Conservation (phyloP, 2,329 filamentous ascomycete genomes). For the Lecanicillium sp. region DNA sequence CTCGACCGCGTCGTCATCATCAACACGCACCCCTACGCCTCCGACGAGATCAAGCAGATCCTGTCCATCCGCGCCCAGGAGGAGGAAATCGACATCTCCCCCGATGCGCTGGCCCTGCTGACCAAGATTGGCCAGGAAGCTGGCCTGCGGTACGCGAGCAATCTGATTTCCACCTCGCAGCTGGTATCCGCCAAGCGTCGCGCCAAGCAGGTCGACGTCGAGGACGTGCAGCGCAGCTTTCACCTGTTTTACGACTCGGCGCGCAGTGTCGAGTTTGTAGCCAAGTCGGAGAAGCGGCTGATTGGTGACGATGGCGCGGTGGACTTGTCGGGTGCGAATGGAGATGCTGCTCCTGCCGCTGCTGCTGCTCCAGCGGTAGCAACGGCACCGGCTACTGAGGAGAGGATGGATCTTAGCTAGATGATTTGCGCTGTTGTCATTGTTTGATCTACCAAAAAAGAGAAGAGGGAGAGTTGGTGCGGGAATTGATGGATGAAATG, state of each 20-base stretch:
- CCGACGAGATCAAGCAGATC: conserved; percentile 87
- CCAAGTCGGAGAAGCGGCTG: conserved; percentile 82
- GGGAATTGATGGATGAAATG: too few relatives aligned
- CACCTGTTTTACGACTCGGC: conserved; percentile 85
- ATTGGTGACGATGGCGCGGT: conserved; percentile 82
- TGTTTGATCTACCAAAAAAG: conserved; percentile 7
- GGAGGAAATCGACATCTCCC: conserved; percentile 86
- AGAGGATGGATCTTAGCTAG: conserved; percentile 39
- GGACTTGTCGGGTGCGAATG: conserved; percentile 52
- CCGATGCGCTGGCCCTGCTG: conserved; percentile 83
- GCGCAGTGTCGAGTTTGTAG: conserved; percentile 83
- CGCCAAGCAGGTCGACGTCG: conserved; percentile 72
- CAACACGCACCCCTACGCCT: conserved; percentile 76
- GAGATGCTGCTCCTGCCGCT: conserved; percentile 23
- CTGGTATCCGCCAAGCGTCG: conserved; percentile 79
- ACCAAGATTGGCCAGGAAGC: conserved; percentile 94
- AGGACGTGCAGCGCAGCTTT: conserved; percentile 91
- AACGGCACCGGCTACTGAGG: conserved; percentile 24
- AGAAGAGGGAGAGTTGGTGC: too few relatives aligned
- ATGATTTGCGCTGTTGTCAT: conserved; percentile 4
- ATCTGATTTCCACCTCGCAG: conserved; percentile 91
- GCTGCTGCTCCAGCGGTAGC: conserved; percentile 1
- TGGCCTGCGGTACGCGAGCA: conserved; percentile 90
- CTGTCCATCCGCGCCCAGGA: conserved; percentile 87
- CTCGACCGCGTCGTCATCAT: conserved; percentile 94